Evolutionary conservation across 2,329 filamentous ascomycete genomes (phyloP).

Genomic region (Aspergillus transmontanensis): DNA sequence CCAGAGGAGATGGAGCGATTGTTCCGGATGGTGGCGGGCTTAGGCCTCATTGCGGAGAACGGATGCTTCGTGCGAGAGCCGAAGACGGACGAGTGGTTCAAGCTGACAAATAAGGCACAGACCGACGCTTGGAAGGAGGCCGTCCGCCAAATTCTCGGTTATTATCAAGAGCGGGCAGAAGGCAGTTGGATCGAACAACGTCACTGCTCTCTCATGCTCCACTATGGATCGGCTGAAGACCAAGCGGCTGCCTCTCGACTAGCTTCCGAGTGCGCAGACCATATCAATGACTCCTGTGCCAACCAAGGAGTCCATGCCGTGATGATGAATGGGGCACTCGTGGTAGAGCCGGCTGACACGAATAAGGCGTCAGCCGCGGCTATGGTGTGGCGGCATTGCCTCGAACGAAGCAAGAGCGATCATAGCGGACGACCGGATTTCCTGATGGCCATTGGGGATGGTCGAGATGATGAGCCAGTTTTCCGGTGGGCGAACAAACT

Average conservation of each 20-base stretch:
- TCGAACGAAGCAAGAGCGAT: constrained; percentile 55
- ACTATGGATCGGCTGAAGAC: constrained; percentile 82
- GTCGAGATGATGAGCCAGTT: constrained; percentile 88
- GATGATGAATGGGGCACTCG: constrained; percentile 74
- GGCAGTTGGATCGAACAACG: constrained; percentile 86
- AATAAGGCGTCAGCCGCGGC: constrained; percentile 84
- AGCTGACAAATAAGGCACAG: constrained; percentile 72
- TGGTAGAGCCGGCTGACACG: constrained; percentile 83
- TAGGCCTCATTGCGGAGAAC: constrained; percentile 92
- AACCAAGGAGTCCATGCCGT: constrained; percentile 82
- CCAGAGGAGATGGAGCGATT: constrained; percentile 85
- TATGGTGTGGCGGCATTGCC: constrained; percentile 68
- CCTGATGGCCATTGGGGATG: constrained; percentile 85
- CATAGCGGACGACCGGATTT: constrained; percentile 67
- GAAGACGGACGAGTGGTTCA: constrained; percentile 70
- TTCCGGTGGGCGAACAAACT: constrained; percentile 92
- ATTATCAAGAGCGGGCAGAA: constrained; percentile 87
- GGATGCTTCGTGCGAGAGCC: constrained; percentile 84
- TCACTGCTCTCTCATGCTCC: constrained; percentile 89
- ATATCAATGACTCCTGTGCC: constrained; percentile 93
- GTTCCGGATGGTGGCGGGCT: constrained; percentile 78
- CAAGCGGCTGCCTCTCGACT: constrained; percentile 73
- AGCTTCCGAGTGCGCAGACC: constrained; percentile 86
- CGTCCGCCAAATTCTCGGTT: constrained; percentile 79
- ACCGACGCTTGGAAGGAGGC: constrained; percentile 80